phyloP scores from a whole-genome alignment of 2,329 filamentous ascomycete genomes.

The Colletotrichum trifolii region DNA sequence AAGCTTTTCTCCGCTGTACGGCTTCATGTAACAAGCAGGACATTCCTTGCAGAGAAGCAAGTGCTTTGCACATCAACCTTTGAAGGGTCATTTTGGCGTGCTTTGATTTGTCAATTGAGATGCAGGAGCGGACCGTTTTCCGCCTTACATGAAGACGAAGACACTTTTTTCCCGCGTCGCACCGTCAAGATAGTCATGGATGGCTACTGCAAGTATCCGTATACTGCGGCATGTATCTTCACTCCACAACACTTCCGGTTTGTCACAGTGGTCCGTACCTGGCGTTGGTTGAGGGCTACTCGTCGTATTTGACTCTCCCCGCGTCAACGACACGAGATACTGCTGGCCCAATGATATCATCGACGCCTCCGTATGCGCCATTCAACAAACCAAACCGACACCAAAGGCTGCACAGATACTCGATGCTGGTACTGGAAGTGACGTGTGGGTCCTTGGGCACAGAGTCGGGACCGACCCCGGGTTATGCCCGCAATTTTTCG shows the following conservation, averaged over 20 bases:
- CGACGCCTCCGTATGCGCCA: constrained; percentile 1
- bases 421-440: no score
- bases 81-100: constrained; percentile 6
- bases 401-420: no score
- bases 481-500: neutral
- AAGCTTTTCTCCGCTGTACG: neutral
- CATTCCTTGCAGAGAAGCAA: constrained; percentile 19
- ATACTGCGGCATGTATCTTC: no score
- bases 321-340: constrained; percentile 9
- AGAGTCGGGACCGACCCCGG: constrained; percentile 24
- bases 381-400: constrained; percentile 1
- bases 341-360: constrained; percentile 30
- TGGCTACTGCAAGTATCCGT: neutral
- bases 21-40: constrained; percentile 15
- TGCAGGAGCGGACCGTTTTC: constrained; percentile 38
- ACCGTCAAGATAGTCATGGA: constrained; percentile 1
- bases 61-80: constrained; percentile 20
- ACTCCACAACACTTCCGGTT: neutral
- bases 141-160: constrained; percentile 36
- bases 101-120: constrained; percentile 27
- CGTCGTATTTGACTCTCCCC: neutral
- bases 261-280: neutral
- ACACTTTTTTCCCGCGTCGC: constrained; percentile 29
- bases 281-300: neutral
- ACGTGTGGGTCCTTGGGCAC: no score